Evolutionary conservation across 345 rosid genomes (phyloP).

Genomic region (Gossypioides kirkii): DNA sequence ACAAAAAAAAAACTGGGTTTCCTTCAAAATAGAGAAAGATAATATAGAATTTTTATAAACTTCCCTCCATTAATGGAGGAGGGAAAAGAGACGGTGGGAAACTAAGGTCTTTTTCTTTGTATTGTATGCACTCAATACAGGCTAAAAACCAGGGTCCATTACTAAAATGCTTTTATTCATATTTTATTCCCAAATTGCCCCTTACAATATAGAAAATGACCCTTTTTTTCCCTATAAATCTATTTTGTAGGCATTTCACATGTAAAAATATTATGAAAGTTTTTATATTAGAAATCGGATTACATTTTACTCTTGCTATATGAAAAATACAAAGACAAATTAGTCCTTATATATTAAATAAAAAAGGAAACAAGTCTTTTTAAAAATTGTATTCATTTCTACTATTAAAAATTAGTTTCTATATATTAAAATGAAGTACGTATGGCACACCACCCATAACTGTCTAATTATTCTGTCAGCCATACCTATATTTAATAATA

Average conservation of each 20-base stretch:
- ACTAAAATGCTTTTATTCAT: not conserved
- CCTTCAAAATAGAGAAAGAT: constrained; percentile 17
- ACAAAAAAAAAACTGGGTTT: not conserved
- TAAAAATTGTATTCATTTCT: too few relatives aligned
- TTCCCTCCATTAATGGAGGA: constrained; percentile 24
- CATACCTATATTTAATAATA: too few relatives aligned
- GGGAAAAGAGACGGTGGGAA: constrained; percentile 10
- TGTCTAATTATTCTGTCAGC: too few relatives aligned
- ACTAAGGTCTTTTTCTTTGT: not conserved
- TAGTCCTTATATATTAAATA: too few relatives aligned
- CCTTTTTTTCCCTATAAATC: not conserved
- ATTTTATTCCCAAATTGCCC: constrained; percentile 1
- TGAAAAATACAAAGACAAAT: too few relatives aligned
- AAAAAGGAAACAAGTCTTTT: rapidly evolving
- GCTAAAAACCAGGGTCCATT: not conserved
- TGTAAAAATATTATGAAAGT: too few relatives aligned
- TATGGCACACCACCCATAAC: rapidly evolving
- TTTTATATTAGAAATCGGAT: rapidly evolving
- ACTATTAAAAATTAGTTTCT: too few relatives aligned
- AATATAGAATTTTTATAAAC: constrained; percentile 21
- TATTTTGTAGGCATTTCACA: not conserved
- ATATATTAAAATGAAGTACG: too few relatives aligned
- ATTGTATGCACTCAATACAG: not conserved
- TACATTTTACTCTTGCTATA: rapidly evolving
- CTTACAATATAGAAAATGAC: not conserved